Base-by-base conservation (phyloP, 2,329 filamentous ascomycete genomes). In the Rachicladosporium sp. region DNA sequence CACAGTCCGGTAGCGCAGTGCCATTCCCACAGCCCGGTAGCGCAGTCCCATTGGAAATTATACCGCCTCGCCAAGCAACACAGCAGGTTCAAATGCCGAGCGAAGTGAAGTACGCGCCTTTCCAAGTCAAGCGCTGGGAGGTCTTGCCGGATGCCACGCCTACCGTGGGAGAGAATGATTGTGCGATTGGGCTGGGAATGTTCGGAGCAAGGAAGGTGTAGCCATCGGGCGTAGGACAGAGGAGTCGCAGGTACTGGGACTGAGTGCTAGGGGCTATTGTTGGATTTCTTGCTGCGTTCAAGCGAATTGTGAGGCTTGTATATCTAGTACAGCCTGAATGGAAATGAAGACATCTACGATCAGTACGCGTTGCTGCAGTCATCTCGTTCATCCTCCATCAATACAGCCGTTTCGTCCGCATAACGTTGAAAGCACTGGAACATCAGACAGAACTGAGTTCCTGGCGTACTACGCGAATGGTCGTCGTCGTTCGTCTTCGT, bases 81-180 rank as follows among this genome's bases (percentile, higher is more conserved):
- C 23, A 27, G 23, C 23, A 27, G 23, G 7, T 6, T 27, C 23
- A 3, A 8, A 7, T 27, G 3, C 23, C 23, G 23, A 27, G 23
- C 4, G 64, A 66, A 30, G 49, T 56, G 11, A 62, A 58, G 37
- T 52, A 58, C 4, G 56, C 61, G 21, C 64, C 66, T 1, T 69
- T 63, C 52, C 54, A 69, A 21, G 65, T 83, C 35, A 69, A 78
- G 12, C 66, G 77, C 33, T 89, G 82, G 82, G 83, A 88, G 57
- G 68, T 83, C 40, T 65, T 88, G 37, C 80, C 78, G 44, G 82
- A 87, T 43, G 56, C 60, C 9, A 81, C 80, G 11, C 79, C 80
- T 1, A 77, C 76, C 39, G 70, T 82, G 13, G 78, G 75, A 15
- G 78, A 81, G 52, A 88, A 88, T 54, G 82, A 88, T 54, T 84